phyloP scores from a whole-genome alignment of 257 asterid genomes.

The Misopates orontium region DNA sequence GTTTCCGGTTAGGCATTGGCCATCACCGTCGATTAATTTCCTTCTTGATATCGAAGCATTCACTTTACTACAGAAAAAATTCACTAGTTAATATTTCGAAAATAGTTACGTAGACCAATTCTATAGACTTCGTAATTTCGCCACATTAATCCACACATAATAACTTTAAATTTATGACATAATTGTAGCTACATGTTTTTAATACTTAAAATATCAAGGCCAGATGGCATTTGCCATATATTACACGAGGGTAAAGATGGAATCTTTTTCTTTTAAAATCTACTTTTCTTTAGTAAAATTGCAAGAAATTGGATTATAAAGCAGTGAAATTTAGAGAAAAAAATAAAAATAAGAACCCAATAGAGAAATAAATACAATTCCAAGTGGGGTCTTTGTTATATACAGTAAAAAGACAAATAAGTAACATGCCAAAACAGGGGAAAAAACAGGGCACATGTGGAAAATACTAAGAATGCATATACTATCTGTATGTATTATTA shows the following conservation, averaged over 20 bases:
- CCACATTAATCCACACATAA: too few species aligned
- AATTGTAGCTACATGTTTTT: too few species aligned
- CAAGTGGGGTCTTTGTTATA: neutral
- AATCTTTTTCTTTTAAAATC: neutral
- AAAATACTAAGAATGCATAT: neutral
- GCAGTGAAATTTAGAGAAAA: conserved; percentile 4
- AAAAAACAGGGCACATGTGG: conserved; percentile 30
- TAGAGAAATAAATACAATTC: neutral
- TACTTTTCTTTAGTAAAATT: neutral
- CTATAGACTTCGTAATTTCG: too few species aligned
- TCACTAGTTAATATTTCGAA: too few species aligned
- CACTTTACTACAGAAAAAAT: conserved; percentile 57
- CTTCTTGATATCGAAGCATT: conserved; percentile 61
- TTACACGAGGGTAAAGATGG: too few species aligned
- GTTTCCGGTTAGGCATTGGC: conserved; percentile 84
- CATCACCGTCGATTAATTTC: conserved; percentile 28
- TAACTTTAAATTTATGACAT: too few species aligned
- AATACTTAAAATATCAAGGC: too few species aligned
- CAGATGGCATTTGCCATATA: too few species aligned
- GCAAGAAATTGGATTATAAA: conserved; percentile 18
- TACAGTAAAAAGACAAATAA: neutral
- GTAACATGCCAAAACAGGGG: conserved; percentile 18
- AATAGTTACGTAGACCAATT: too few species aligned
- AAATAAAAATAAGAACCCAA: neutral
- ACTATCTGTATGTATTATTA: conserved; percentile 11